These are phyloP conservation scores for Cairneyella variabilis DNA, from an alignment of 495 filamentous ascomycete species.

Conservation along the genomic window DNA sequence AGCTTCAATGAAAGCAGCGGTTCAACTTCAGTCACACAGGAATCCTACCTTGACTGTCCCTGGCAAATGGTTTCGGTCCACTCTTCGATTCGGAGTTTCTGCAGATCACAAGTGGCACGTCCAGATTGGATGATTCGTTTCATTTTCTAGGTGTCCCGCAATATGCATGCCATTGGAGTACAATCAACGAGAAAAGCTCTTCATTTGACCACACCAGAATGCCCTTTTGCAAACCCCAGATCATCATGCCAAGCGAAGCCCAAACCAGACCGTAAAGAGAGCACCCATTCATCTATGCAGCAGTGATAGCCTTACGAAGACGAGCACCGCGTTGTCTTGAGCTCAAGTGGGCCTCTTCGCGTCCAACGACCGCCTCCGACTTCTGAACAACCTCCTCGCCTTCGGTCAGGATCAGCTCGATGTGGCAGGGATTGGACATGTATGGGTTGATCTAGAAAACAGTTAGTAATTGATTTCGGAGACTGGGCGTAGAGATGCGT, in stretches of 20 bases:
- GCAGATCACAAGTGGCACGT: not conserved
- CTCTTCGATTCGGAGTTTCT: not conserved
- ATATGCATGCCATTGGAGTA: too few relatives aligned
- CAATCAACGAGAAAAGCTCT: too few relatives aligned
- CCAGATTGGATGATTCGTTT: not conserved
- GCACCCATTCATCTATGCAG: conserved; percentile 47
- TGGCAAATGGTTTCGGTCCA: not conserved
- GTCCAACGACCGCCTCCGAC: conserved; percentile 58
- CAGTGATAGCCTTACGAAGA: conserved; percentile 73
- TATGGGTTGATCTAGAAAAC: conserved; percentile 87
- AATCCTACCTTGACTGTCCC: too few relatives aligned
- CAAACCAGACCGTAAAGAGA: conserved; percentile 17
- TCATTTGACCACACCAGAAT: conserved; percentile 16
- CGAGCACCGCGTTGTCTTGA: conserved; percentile 84
- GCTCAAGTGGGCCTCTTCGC: conserved; percentile 61
- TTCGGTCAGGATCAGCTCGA: conserved; percentile 99
- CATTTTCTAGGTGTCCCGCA: conserved; percentile 9
- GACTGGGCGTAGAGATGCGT: conserved; percentile 42
- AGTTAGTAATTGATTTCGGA: not conserved
- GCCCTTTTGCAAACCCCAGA: conserved; percentile 15
- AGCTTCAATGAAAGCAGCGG: too few relatives aligned
- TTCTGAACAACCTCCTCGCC: conserved; percentile 89
- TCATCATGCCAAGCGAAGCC: conserved; percentile 20
- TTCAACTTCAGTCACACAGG: too few relatives aligned
- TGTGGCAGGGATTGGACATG: conserved; percentile 99